Conservation (phyloP, 345 rosid genomes). For the Eucalyptus fibrosa region DNA sequence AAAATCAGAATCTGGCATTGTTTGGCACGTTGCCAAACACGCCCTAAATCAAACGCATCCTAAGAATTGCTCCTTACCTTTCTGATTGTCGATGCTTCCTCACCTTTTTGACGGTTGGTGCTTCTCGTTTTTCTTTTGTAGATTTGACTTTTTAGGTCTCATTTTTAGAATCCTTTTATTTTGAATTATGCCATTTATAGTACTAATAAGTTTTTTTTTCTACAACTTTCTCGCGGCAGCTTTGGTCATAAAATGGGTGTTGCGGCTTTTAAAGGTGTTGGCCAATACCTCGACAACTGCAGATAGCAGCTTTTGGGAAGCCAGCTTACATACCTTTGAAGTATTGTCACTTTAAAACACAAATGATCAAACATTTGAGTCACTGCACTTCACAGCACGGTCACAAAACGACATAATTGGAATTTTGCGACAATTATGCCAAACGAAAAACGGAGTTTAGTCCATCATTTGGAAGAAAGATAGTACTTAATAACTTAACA, state of each 20-base stretch:
- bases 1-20: too few relatives aligned
- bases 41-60: accelerated
- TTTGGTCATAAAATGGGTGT: neutral
- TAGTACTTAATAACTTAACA: neutral
- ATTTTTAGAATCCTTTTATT: neutral
- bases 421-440: neutral
- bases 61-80: neutral
- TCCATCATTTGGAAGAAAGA: neutral
- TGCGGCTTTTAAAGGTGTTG: neutral
- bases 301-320: neutral
- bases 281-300: neutral
- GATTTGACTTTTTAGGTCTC: neutral
- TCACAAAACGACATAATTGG: accelerated
- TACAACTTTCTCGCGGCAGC: too few relatives aligned
- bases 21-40: too few relatives aligned
- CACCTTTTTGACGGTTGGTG: neutral
- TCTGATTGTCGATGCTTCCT: accelerated
- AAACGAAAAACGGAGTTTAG: neutral
- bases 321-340: neutral
- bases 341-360: neutral
- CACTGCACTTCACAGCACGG: neutral
- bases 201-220: neutral
- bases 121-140: neutral
- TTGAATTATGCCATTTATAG: neutral
- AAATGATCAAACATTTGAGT: neutral